Evolutionary conservation across 2,329 filamentous ascomycete genomes (phyloP), one percentile per base, ranked within the genome.

Genomic region (Nemania abortiva): DNA sequence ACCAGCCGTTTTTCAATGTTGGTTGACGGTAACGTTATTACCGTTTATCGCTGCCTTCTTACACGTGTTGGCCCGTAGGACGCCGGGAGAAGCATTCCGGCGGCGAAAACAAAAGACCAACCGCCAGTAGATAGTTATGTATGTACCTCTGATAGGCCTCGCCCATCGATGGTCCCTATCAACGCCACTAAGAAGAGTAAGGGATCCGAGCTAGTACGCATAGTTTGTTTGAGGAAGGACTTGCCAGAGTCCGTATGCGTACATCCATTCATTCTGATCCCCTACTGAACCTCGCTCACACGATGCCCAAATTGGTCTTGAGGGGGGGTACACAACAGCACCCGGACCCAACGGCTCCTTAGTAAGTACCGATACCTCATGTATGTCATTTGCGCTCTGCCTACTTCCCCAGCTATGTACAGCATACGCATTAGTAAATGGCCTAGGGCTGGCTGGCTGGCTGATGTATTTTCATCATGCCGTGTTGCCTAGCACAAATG

Each of bases 281-380:
- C n/a, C 39, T 29, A 63, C 52, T 39, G 27, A 22, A 39, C 54
- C 53, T 63, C 54, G 54, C 54, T 63, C 54, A 59, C 54, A 63
- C 55, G 54, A 60, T 58, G 65, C 60, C 55, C 24, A 42, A 55
- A 31, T 47, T 42, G 45, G 42, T 50, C 22, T 59, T 24, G 54
- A 60, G 13, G 24, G 15, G 29, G 55, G 60, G 65, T 54, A 56
- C 55, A 64, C 65, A 22, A 24, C 65, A 68, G 65, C 65, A 50
- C 31, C 39, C 2, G 39, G 15, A 18, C 39, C 39, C 39, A 42
- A 42, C 39, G 39, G 39, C 39, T 42, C 39, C 39, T 11, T 42
- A 62, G 22, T 18, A 57, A 62, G 53, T 62, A 53, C 54, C 58
- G 64, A 47, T 58, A 66, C 58, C 50, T 50, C 42, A 45, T 42